Percentiles rank a stretch among this genome's conserved stretches.
phyloP scores from a whole-genome alignment of 2,329 filamentous ascomycete species.

The Cryphonectria parasitica region DNA sequence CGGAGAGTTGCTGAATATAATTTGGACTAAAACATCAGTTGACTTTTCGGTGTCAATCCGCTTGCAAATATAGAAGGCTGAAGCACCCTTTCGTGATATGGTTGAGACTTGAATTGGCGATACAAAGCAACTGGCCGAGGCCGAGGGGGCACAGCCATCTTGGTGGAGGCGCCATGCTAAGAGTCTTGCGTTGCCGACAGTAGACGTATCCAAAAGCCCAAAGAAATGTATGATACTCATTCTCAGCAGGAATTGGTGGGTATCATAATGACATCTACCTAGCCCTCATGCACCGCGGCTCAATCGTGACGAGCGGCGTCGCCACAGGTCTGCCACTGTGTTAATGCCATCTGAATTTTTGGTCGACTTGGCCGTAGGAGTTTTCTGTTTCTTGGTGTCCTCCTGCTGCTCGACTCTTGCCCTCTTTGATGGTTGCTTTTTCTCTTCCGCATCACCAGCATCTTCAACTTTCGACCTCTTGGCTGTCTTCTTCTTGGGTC shows the following conservation, averaged over 20 bases:
- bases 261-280: constrained; percentile 15
- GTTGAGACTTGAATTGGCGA: background rate
- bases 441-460: constrained; percentile 37
- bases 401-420: constrained; percentile 37
- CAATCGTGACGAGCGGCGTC: constrained; percentile 37
- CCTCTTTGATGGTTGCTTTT: constrained; percentile 32
- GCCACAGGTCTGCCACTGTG: constrained; percentile 16
- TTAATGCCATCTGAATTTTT: constrained; percentile 28
- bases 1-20: background rate
- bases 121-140: background rate
- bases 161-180: background rate
- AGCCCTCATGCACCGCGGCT: constrained; percentile 30
- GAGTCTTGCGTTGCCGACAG: background rate
- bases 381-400: constrained; percentile 30
- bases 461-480: constrained; percentile 23
- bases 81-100: background rate
- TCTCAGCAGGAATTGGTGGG: background rate
- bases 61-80: background rate
- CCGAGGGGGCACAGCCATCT: background rate
- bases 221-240: background rate
- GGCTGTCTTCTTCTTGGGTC: constrained; percentile 23
- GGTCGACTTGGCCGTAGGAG: background rate
- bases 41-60: background rate
- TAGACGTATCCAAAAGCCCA: background rate
- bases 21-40: no score